Conservation (phyloP, 495 filamentous ascomycete genomes). For the Penicillium psychrofluorescens region DNA sequence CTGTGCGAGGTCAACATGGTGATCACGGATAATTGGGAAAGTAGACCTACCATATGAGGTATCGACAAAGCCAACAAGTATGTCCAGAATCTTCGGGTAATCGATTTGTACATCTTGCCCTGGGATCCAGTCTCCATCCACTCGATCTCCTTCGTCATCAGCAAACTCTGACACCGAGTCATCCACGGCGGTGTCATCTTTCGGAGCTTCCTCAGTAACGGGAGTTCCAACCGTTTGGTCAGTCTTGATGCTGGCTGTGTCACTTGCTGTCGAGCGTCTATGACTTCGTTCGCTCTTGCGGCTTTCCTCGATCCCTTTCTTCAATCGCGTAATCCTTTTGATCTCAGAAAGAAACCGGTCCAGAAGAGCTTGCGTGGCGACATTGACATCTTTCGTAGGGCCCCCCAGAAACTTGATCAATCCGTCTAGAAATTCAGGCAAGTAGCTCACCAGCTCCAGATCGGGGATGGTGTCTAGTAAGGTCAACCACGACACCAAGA, state of each 20-base stretch:
- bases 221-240: conserved; percentile 30
- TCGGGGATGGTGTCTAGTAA: conserved; percentile 95
- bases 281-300: conserved; percentile 61
- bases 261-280: conserved; percentile 58
- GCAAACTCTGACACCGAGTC: conserved; percentile 53
- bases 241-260: conserved; percentile 51
- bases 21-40: not conserved
- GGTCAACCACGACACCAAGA: conserved; percentile 93
- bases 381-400: conserved; percentile 85
- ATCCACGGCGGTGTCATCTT: conserved; percentile 40
- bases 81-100: conserved; percentile 84
- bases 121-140: conserved; percentile 90
- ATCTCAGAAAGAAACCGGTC: conserved; percentile 92
- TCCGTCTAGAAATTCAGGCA: conserved; percentile 87
- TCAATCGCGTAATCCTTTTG: conserved; percentile 85
- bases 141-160: conserved; percentile 55
- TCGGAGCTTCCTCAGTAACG: conserved; percentile 26
- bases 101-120: conserved; percentile 96
- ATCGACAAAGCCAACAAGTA: conserved; percentile 84
- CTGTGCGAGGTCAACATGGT: conserved; percentile 19
- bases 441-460: conserved; percentile 84
- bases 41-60: conserved; percentile 58
- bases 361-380: conserved; percentile 81
- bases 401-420: conserved; percentile 90
- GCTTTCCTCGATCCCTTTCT: conserved; percentile 86